Conservation (phyloP, 164 flowering plant species). For the Akebia trifoliata region DNA sequence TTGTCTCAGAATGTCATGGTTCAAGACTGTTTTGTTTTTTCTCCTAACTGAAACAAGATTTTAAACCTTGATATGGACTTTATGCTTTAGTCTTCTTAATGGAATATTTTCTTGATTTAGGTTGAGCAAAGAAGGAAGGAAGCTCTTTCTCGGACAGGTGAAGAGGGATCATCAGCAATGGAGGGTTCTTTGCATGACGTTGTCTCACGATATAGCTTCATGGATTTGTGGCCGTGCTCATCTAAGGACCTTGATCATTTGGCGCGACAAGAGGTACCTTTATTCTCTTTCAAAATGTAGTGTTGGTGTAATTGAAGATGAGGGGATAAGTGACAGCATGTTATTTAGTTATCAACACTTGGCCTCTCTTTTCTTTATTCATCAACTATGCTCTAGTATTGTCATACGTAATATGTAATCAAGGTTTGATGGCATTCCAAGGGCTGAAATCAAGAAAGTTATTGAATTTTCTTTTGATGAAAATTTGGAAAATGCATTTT, state of each 20-base stretch:
- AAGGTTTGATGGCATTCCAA: neutral
- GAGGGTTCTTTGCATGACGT: slow-evolving; percentile 86
- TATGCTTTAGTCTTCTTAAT: neutral
- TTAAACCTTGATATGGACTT: no score
- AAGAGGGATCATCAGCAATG: slow-evolving; percentile 52
- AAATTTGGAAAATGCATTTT: neutral
- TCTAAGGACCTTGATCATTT: slow-evolving; percentile 84
- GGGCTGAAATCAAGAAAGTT: neutral
- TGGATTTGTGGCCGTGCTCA: slow-evolving; percentile 97
- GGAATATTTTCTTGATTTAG: slow-evolving; percentile 26
- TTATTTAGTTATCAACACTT: neutral
- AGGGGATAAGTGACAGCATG: neutral
- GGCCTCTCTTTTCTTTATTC: neutral
- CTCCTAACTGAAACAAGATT: no score
- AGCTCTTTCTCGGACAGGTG: slow-evolving; percentile 66
- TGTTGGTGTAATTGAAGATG: neutral
- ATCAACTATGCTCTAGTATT: neutral
- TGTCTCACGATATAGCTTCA: slow-evolving; percentile 80
- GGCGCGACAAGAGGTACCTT: slow-evolving; percentile 69
- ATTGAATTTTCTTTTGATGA: neutral
- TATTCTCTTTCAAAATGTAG: neutral
- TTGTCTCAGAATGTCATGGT: no score
- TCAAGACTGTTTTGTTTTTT: no score
- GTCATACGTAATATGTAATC: neutral
- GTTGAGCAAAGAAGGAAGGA: slow-evolving; percentile 95